A percentile compares a stretch with the other conserved stretches of the same genome.
Evolutionary conservation across 1,139 yeast species (phyloP).

Genomic region (Pichia inconspicua): DNA sequence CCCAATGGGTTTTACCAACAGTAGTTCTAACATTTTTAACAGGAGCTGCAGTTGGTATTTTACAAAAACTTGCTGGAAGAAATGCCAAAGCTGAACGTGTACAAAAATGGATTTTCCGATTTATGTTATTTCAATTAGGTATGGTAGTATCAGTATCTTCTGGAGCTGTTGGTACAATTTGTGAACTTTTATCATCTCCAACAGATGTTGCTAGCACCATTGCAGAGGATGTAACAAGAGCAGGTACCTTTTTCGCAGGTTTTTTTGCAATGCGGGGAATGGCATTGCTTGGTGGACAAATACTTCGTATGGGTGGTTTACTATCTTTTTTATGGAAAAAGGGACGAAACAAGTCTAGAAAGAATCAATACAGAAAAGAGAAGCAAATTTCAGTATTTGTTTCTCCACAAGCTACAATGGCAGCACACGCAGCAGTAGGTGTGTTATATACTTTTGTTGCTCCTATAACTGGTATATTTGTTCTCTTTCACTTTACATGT

Average conservation of each 20-base stretch:
- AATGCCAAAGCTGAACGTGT: conserved; percentile 24
- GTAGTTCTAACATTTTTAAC: conserved; percentile 50
- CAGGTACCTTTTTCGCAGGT: conserved; percentile 74
- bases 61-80: conserved; percentile 17
- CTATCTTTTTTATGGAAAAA: background rate
- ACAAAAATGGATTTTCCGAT: conserved; percentile 63
- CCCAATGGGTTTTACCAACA: conserved; percentile 56
- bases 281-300: conserved; percentile 60
- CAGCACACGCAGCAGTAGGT: background rate
- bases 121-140: conserved; percentile 73
- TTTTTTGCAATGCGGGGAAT: conserved; percentile 66
- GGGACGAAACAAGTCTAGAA: background rate
- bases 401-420: background rate
- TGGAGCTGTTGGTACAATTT: conserved; percentile 60
- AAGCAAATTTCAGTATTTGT: too few species aligned
- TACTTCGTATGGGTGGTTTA: conserved; percentile 30
- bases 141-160: conserved; percentile 80
- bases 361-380: background rate
- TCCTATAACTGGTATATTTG: background rate
- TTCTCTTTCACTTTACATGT: background rate
- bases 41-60: conserved; percentile 44
- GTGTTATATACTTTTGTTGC: background rate
- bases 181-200: conserved; percentile 60
- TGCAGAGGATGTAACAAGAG: conserved; percentile 71
- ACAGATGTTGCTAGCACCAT: conserved; percentile 61